These are phyloP conservation scores for Globisporangium middletonii DNA, from an alignment of 352 stramenopile genomes.

Conservation along the genomic window DNA sequence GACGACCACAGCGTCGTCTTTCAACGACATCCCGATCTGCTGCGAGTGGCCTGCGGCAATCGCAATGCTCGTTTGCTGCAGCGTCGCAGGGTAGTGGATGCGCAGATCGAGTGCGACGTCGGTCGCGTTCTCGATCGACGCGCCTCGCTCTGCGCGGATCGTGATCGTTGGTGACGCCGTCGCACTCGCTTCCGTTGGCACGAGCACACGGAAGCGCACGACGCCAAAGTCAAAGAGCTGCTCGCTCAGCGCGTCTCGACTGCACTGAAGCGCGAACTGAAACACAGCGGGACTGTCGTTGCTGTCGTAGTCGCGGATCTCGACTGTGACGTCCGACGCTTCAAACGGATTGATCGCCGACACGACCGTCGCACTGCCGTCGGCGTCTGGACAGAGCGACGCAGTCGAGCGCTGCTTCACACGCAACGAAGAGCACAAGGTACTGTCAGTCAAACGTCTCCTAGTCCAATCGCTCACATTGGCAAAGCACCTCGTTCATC, in stretches of 20 bases:
- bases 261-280: constrained; percentile 10
- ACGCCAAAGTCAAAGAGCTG: constrained; percentile 29
- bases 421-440: background rate
- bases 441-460: too few species aligned
- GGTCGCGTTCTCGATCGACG: constrained; percentile 11
- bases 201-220: constrained; percentile 21
- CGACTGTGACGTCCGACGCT: constrained; percentile 14
- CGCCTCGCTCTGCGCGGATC: constrained; percentile 22
- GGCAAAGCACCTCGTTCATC: background rate
- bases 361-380: constrained; percentile 15
- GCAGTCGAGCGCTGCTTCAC: background rate
- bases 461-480: background rate
- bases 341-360: constrained; percentile 41
- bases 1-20: constrained; percentile 10
- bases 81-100: constrained; percentile 5
- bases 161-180: constrained; percentile 20
- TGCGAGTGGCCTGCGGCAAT: constrained; percentile 5
- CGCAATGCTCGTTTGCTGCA: constrained; percentile 1
- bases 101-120: constrained; percentile 3
- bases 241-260: constrained; percentile 7
- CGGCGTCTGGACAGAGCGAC: constrained; percentile 17
- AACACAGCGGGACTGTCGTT: background rate
- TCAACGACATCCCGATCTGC: constrained; percentile 8
- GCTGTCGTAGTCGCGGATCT: background rate
- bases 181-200: background rate